Evolutionary conservation across 179 eudicot genomes (phyloP).

Genomic region (Pouteria campechiana): DNA sequence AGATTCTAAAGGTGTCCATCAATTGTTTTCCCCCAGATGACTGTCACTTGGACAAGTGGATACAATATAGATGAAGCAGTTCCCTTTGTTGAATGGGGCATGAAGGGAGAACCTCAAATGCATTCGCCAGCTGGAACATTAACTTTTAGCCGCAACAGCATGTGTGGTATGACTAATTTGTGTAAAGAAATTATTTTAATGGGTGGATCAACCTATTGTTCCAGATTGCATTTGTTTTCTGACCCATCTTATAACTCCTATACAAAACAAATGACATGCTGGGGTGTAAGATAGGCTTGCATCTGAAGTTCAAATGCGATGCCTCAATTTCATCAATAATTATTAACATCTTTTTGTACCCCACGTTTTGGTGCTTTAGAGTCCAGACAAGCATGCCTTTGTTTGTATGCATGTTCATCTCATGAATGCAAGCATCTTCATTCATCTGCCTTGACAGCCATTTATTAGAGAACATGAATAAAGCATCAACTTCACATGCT

Average conservation of each 20-base stretch:
- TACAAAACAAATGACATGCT: neutral
- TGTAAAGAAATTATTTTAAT: conserved; percentile 2
- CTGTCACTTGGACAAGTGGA: conserved; percentile 98
- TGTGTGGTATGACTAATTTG: too few relatives aligned
- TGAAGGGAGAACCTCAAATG: conserved; percentile 27
- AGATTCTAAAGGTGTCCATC: neutral
- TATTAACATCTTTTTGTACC: neutral
- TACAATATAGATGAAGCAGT: conserved; percentile 59
- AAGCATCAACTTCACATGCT: neutral
- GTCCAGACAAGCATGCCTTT: too few relatives aligned
- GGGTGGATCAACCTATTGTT: too few relatives aligned
- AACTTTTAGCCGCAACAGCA: conserved; percentile 62
- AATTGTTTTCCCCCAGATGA: conserved; percentile 40
- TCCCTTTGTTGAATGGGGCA: conserved; percentile 84
- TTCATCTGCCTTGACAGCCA: too few relatives aligned
- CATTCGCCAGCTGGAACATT: conserved; percentile 71
- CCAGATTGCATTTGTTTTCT: too few relatives aligned
- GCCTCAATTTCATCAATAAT: neutral
- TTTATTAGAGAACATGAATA: neutral
- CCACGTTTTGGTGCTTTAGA: too few relatives aligned
- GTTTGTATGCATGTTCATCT: too few relatives aligned
- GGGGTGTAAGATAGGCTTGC: neutral
- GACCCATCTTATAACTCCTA: neutral
- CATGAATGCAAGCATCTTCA: too few relatives aligned
- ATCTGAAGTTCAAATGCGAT: neutral